A percentile compares a stretch with the other conserved stretches of the same genome.
Evolutionary conservation across 1,284 basidiomycete genomes (phyloP).

Genomic region (Megacollybia platyphylla): DNA sequence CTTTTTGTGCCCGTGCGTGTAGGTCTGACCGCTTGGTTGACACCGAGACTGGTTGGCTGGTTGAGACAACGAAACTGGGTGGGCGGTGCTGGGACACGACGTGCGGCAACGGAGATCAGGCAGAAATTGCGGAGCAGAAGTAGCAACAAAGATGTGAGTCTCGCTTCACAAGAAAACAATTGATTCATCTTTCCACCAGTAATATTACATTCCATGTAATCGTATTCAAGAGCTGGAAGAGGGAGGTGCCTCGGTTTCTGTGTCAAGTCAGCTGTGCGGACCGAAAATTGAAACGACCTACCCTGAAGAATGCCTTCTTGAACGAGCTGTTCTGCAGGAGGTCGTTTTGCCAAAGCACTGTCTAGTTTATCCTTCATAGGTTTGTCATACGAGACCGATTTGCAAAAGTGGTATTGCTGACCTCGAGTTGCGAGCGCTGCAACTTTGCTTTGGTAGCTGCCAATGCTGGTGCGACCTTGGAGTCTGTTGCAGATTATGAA

Average conservation of each 20-base stretch:
- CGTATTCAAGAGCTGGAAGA: neutral
- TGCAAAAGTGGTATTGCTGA: conserved; percentile 14
- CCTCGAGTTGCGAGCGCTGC: conserved; percentile 57
- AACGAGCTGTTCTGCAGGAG: conserved; percentile 56
- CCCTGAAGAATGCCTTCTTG: conserved; percentile 59
- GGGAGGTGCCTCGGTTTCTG: conserved; percentile 10
- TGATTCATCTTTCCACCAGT: neutral
- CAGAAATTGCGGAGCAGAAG: conserved; percentile 30
- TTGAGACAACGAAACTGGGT: conserved; percentile 66
- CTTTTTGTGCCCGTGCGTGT: conserved; percentile 84
- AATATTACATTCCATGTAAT: neutral
- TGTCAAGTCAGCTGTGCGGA: conserved; percentile 2
- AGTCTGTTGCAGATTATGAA: conserved; percentile 24
- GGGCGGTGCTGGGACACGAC: conserved; percentile 50
- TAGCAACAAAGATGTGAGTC: too few species aligned
- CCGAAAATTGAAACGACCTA: conserved; percentile 10
- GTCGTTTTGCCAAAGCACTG: conserved; percentile 50
- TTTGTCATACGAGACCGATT: neutral
- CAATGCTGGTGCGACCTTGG: conserved; percentile 53
- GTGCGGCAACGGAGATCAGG: conserved; percentile 52
- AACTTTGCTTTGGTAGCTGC: conserved; percentile 56
- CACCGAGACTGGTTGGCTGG: conserved; percentile 78
- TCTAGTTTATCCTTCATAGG: conserved; percentile 53
- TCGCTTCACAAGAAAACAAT: too few species aligned
- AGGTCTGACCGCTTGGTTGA: conserved; percentile 80